These are phyloP conservation scores for Gossypium turneri DNA, from an alignment of 345 rosid species.

Conservation along the genomic window DNA sequence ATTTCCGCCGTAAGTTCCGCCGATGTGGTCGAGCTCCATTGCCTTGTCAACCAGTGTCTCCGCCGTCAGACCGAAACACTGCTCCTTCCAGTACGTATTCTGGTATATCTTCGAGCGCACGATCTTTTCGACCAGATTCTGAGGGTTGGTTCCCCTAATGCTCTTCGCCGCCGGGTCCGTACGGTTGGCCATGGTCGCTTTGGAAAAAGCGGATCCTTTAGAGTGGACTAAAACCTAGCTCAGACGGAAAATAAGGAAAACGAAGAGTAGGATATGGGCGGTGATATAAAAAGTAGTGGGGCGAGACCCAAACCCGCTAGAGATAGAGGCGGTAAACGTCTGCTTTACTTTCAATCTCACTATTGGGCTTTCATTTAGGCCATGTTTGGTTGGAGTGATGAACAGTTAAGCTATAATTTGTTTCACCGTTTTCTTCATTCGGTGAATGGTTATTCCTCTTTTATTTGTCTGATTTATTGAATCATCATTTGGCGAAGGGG, in stretches of 20 bases:
- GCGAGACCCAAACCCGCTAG: no score
- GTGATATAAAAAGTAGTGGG: no score
- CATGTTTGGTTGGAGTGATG: no score
- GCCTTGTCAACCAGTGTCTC: constrained; percentile 75
- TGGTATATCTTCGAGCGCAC: constrained; percentile 59
- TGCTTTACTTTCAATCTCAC: no score
- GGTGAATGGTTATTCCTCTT: no score
- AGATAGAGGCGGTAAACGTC: no score
- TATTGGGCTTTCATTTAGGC: no score
- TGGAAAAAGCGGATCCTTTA: not conserved
- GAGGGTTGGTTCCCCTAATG: constrained; percentile 66
- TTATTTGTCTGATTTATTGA: no score
- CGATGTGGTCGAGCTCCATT: constrained; percentile 71
- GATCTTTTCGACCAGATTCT: constrained; percentile 63
- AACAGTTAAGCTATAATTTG: no score
- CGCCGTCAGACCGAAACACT: constrained; percentile 65
- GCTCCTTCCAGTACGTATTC: constrained; percentile 70
- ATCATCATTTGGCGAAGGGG: no score
- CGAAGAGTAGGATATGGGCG: no score
- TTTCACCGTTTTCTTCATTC: no score
- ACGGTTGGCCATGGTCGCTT: constrained; percentile 42
- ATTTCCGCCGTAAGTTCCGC: constrained; percentile 59
- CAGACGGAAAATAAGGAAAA: not conserved
- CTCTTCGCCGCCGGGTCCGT: constrained; percentile 64
- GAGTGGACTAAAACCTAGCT: not conserved